A percentile compares a stretch with the other conserved stretches of the same genome.
phyloP scores from a whole-genome alignment of 2,329 filamentous ascomycete genomes.

The Fusarium sp. region DNA sequence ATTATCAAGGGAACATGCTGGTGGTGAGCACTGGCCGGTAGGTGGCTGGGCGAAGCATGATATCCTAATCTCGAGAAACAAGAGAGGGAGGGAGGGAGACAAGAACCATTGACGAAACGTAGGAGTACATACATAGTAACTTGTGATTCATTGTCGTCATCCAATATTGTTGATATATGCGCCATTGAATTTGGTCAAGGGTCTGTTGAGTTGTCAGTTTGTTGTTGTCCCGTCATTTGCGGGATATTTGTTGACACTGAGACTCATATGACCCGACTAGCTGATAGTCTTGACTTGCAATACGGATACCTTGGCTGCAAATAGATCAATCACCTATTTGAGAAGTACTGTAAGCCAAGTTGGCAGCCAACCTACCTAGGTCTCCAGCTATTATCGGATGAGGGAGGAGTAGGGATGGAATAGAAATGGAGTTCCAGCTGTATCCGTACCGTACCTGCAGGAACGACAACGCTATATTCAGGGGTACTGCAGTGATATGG shows the following conservation, averaged over 20 bases:
- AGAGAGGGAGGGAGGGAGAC: constrained; percentile 1
- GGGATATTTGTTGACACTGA: constrained; percentile 13
- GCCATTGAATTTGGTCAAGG: constrained; percentile 1
- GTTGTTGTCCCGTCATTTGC: constrained; percentile 8
- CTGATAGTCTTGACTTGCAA: background rate
- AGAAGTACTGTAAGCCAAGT: background rate
- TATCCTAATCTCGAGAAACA: constrained; percentile 31
- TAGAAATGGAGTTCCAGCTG: background rate
- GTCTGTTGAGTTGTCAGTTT: background rate
- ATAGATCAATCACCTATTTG: constrained; percentile 6
- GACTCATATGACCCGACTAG: background rate
- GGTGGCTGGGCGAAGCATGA: constrained; percentile 32
- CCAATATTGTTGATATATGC: constrained; percentile 8
- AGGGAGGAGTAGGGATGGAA: background rate
- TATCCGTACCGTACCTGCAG: constrained; percentile 46
- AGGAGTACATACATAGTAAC: background rate
- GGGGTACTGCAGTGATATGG: constrained; percentile 35
- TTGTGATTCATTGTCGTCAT: constrained; percentile 3
- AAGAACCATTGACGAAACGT: background rate
- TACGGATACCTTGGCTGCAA: background rate
- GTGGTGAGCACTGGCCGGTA: constrained; percentile 32
- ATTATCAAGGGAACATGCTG: constrained; percentile 22
- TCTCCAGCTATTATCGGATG: background rate
- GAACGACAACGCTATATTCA: constrained; percentile 47
- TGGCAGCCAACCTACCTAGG: background rate